Base-by-base conservation (phyloP, 176 grass and related monocot genomes). In the Chloris gayana region DNA sequence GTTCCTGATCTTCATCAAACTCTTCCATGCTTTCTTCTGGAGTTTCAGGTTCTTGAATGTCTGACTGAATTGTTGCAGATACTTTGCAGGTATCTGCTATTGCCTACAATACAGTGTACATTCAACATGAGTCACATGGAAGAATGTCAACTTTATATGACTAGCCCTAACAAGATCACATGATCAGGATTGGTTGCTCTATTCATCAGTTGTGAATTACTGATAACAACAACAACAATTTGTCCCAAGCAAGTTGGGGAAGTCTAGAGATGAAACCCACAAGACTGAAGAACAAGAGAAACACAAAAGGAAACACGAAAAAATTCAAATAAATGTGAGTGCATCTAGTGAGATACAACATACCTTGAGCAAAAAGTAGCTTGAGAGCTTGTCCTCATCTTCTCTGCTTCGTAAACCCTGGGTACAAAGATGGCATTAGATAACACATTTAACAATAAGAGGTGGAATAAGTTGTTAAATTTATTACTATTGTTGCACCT, bases 331-430 rank as follows among this genome's bases (percentile, higher is more conserved):
- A 76, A 53, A 22, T 18, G 61, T 37, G 62, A 61, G 10, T 79
- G 15, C 45, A 80, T 66, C 19, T 75, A 26, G 34, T 67, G 47
- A 80, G 50, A n/a, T 31, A 24, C 54, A 79, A 80, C 75, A 82
- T 82, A 98, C 92, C 96, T 98, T 95, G 33, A 98, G 82, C 64
- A 93, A 85, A 74, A 93, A 83, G 76, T 73, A 89, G 86, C 96
- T 95, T 58, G 95, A 95, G 84, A 98, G 80, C 75, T 73, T 98
- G 38, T 98, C 96, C 75, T 98, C 96, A 85, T 95, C 92, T 76
- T 98, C 96, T 77, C 96, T 94, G 60, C 76, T 89, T 39, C 90
- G 79, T 64, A 93, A 89, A 80, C 84, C 96, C 96, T 95, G 61
- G 64, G 76, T 59, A 45, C 1, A 80, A 67, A 68, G 35, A 58